Conservation (phyloP, 2,329 filamentous ascomycete genomes). For the Sarocladiaceae sp. region DNA sequence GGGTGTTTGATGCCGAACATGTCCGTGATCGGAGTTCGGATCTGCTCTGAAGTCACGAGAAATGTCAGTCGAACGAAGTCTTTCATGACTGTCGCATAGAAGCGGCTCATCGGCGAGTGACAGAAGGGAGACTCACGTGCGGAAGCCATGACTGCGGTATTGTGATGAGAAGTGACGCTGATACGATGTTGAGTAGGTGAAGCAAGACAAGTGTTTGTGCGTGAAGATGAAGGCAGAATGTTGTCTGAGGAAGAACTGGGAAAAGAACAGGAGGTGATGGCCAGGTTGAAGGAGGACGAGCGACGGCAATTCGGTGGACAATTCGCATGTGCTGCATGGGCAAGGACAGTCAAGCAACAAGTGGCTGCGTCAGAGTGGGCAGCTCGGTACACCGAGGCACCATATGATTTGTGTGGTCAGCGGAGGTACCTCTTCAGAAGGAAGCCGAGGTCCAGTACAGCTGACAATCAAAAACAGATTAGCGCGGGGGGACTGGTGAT, state of each 20-base stretch:
- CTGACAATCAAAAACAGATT: neutral
- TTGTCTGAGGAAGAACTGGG: neutral
- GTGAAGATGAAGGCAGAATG: neutral
- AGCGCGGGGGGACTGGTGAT: conserved; percentile 7
- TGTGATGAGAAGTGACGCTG: conserved; percentile 5
- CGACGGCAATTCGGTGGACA: neutral
- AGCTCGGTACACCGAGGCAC: neutral
- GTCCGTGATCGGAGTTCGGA: conserved; percentile 90
- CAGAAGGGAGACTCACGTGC: conserved; percentile 13
- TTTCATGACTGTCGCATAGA: no score
- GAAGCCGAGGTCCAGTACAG: conserved; percentile 5
- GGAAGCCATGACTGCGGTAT: conserved; percentile 12
- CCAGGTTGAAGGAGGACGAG: neutral
- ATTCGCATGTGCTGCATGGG: neutral
- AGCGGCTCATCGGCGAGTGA: neutral
- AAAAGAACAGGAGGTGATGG: neutral
- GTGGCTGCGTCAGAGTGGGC: neutral
- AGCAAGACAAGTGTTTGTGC: neutral
- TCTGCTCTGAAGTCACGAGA: no score
- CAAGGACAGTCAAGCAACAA: neutral
- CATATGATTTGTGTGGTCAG: neutral
- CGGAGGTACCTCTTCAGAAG: neutral
- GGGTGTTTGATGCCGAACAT: conserved; percentile 98
- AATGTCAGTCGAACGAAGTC: no score
- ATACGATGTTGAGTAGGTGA: neutral